phyloP scores from a whole-genome alignment of 352 stramenopile genomes.

The Globisporangium perplexum region DNA sequence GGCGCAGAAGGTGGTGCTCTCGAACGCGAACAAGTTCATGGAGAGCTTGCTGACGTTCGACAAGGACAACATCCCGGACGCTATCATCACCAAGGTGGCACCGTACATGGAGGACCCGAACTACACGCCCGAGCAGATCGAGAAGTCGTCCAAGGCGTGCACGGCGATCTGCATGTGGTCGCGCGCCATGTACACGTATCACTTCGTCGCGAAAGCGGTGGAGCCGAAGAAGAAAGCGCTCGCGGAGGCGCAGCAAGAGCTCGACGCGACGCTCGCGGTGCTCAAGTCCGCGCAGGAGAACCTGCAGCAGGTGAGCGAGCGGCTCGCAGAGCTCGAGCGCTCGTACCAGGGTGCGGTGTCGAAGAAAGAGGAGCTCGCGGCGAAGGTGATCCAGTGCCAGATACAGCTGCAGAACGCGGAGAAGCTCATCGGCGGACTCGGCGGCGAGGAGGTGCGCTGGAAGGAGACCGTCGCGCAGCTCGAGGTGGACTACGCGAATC shows the following conservation, averaged over 20 bases:
- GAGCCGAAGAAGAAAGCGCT: slow-evolving; percentile 73
- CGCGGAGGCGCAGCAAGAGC: slow-evolving; percentile 45
- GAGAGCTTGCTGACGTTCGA: slow-evolving; percentile 87
- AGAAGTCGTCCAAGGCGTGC: slow-evolving; percentile 90
- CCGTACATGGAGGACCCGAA: slow-evolving; percentile 89
- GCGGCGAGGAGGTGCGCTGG: slow-evolving; percentile 82
- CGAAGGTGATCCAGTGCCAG: slow-evolving; percentile 88
- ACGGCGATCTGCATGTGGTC: slow-evolving; percentile 91
- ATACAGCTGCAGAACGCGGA: slow-evolving; percentile 88
- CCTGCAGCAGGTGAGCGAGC: slow-evolving; percentile 81
- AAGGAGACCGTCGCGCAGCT: slow-evolving; percentile 78
- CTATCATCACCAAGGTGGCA: slow-evolving; percentile 74
- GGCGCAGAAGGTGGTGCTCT: slow-evolving; percentile 86
- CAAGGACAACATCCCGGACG: slow-evolving; percentile 92
- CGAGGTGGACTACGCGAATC: slow-evolving; percentile 64
- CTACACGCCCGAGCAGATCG: slow-evolving; percentile 88
- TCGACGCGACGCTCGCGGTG: slow-evolving; percentile 45
- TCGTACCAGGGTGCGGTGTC: slow-evolving; percentile 79
- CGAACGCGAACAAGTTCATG: slow-evolving; percentile 92
- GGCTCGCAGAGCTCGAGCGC: slow-evolving; percentile 77
- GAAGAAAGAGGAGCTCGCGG: slow-evolving; percentile 89
- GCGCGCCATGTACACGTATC: slow-evolving; percentile 81
- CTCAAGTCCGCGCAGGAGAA: slow-evolving; percentile 51
- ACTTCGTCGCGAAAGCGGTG: slow-evolving; percentile 78
- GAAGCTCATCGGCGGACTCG: slow-evolving; percentile 74